A percentile compares a stretch with the other conserved stretches of the same genome.
phyloP scores from a whole-genome alignment of 805 yeast genomes.

The Zygosaccharomyces kombuchaensis region DNA sequence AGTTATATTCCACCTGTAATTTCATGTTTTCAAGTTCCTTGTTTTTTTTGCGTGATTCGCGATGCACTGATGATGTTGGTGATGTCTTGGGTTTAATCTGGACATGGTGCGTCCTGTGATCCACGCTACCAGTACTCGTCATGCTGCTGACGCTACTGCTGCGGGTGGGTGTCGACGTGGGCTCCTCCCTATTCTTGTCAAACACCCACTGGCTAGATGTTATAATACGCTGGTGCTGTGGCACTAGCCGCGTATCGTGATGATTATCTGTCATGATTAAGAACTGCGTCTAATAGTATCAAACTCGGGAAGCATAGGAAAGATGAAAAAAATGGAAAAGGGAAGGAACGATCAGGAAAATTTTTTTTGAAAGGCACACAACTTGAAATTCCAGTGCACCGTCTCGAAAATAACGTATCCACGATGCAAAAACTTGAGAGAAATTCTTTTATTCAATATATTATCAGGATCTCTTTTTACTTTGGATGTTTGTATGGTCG shows the following conservation, averaged over 20 bases:
- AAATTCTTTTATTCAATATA: background rate
- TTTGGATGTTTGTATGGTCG: background rate
- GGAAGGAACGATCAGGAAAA: background rate
- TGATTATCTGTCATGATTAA: conserved; percentile 2
- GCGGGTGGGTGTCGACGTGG: conserved; percentile 1
- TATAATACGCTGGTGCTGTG: conserved; percentile 22
- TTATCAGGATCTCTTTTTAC: background rate
- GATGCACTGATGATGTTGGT: conserved; percentile 5
- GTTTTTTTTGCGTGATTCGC: conserved; percentile 6
- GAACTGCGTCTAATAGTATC: background rate
- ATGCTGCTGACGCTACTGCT: background rate
- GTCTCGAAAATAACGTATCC: background rate
- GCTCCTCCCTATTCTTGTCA: conserved; percentile 11
- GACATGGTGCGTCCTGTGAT: conserved; percentile 1
- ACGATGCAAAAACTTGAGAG: background rate
- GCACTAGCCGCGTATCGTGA: conserved; percentile 10
- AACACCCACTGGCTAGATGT: conserved; percentile 23
- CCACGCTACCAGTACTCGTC: background rate
- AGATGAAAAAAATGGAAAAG: background rate
- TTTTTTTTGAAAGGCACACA: background rate
- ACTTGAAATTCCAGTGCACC: background rate
- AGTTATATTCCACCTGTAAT: conserved; percentile 24
- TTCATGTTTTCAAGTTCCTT: conserved; percentile 21
- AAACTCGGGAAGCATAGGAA: conserved; percentile 2
- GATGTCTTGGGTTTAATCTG: conserved; percentile 7